A percentile compares a stretch with the other conserved stretches of the same genome.
Evolutionary conservation across 164 flowering plant genomes (phyloP).

Genomic region (Annona squamosa): DNA sequence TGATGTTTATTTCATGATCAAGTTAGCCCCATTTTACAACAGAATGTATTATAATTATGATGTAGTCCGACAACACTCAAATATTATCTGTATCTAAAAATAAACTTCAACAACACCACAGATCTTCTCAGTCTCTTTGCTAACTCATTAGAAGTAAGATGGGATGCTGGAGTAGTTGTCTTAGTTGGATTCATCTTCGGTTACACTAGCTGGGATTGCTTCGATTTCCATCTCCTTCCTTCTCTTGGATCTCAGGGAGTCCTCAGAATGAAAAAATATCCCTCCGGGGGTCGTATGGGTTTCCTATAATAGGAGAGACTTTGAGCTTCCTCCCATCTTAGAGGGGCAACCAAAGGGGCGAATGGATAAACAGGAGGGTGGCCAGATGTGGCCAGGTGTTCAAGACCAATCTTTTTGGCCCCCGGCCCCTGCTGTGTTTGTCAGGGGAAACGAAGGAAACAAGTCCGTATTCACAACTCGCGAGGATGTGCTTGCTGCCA

Average conservation of each 20-base stretch:
- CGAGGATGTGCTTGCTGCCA: conserved; percentile 7
- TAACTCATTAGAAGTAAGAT: too few species aligned
- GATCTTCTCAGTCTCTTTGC: too few species aligned
- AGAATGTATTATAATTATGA: too few species aligned
- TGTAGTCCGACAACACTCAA: too few species aligned
- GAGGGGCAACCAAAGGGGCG: conserved; percentile 2
- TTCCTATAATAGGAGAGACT: conserved; percentile 18
- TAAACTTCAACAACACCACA: too few species aligned
- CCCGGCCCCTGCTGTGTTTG: conserved; percentile 11
- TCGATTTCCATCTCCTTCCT: conserved; percentile 2
- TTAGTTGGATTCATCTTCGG: neutral
- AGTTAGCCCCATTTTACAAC: too few species aligned
- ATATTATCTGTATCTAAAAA: too few species aligned
- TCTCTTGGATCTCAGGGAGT: neutral
- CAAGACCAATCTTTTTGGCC: conserved; percentile 18
- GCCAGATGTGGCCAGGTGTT: conserved; percentile 14
- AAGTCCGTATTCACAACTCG: conserved; percentile 8
- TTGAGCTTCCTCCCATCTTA: conserved; percentile 12
- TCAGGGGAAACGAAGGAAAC: conserved; percentile 18
- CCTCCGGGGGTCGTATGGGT: conserved; percentile 14
- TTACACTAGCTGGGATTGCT: neutral
- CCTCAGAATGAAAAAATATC: conserved; percentile 1
- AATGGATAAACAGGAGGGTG: conserved; percentile 18
- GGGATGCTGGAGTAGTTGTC: too few species aligned
- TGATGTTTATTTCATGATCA: too few species aligned